phyloP scores from a whole-genome alignment of 495 filamentous ascomycete genomes.

The Rhypophila decipiens region DNA sequence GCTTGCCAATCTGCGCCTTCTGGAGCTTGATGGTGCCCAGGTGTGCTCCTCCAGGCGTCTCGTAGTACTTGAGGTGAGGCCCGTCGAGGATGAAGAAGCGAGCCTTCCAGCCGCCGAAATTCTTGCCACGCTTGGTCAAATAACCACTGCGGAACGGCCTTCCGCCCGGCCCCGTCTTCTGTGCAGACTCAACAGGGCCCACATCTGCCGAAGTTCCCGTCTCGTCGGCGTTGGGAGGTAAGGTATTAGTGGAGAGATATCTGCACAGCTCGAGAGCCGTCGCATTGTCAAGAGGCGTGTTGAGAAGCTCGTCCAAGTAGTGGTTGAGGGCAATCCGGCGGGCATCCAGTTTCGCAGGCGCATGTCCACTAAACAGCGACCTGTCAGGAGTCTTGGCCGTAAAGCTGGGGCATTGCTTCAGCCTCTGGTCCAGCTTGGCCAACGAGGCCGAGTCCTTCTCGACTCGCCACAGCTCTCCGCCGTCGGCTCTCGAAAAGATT shows the following conservation, averaged over 20 bases:
- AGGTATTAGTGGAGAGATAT: conserved; percentile 80
- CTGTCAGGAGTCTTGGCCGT: conserved; percentile 71
- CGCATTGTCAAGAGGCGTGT: conserved; percentile 71
- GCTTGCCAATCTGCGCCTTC: conserved; percentile 90
- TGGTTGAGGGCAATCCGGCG: conserved; percentile 72
- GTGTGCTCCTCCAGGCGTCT: conserved; percentile 79
- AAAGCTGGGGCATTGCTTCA: conserved; percentile 65
- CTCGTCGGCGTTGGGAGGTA: conserved; percentile 69
- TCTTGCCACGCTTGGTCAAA: conserved; percentile 93
- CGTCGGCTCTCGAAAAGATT: conserved; percentile 68
- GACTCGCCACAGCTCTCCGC: conserved; percentile 83
- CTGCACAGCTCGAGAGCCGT: conserved; percentile 79
- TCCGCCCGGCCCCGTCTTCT: conserved; percentile 50
- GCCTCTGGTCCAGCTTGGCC: conserved; percentile 69
- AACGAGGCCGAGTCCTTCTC: conserved; percentile 85
- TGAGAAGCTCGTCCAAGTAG: conserved; percentile 78
- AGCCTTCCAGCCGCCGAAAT: conserved; percentile 99
- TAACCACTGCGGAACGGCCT: conserved; percentile 80
- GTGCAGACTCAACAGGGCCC: conserved; percentile 28
- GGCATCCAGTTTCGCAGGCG: conserved; percentile 88
- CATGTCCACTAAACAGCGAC: conserved; percentile 83
- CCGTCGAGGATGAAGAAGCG: conserved; percentile 90
- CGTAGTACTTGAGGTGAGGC: conserved; percentile 84
- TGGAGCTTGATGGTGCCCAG: conserved; percentile 88
- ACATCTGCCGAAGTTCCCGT: conserved; percentile 40